phyloP scores from a whole-genome alignment of 2,329 filamentous ascomycete species.

The Ambrosiella beaveri region DNA sequence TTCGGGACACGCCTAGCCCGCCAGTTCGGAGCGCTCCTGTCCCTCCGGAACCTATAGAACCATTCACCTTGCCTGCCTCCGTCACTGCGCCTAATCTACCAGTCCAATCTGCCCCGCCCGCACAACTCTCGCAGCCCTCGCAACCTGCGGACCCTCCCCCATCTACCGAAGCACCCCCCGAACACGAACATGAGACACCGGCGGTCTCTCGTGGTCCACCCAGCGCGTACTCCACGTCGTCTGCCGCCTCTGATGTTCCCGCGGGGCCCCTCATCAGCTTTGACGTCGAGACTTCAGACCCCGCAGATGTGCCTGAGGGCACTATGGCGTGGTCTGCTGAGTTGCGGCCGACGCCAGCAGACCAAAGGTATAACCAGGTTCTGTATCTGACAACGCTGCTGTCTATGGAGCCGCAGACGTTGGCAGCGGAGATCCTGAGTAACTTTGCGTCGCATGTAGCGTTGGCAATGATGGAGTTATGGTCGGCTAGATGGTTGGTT shows the following conservation, averaged over 20 bases:
- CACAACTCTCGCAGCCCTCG: too few relatives aligned
- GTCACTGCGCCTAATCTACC: not conserved
- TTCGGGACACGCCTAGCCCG: not conserved
- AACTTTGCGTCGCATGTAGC: slow-evolving; percentile 26
- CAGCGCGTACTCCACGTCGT: not conserved
- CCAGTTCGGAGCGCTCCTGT: not conserved
- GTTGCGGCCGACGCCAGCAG: slow-evolving; percentile 30
- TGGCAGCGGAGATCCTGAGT: slow-evolving; percentile 32
- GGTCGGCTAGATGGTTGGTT: slow-evolving; percentile 28
- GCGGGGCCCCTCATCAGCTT: slow-evolving; percentile 38
- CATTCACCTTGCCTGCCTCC: not conserved
- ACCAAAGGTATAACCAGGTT: slow-evolving; percentile 14
- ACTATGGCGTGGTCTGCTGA: slow-evolving; percentile 39
- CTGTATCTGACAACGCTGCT: slow-evolving; percentile 31
- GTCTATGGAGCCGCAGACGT: slow-evolving; percentile 29
- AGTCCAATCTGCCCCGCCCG: too few relatives aligned
- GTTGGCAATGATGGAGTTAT: slow-evolving; percentile 30
- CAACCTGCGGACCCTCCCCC: too few relatives aligned
- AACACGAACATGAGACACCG: too few relatives aligned
- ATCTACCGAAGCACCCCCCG: too few relatives aligned
- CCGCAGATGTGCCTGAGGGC: slow-evolving; percentile 26
- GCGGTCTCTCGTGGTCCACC: too few relatives aligned
- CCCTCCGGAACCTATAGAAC: not conserved
- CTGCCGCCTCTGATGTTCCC: not conserved
- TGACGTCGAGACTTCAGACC: slow-evolving; percentile 40